Conservation (phyloP, 208 protist genomes). For the Trypanosoma caninum region DNA sequence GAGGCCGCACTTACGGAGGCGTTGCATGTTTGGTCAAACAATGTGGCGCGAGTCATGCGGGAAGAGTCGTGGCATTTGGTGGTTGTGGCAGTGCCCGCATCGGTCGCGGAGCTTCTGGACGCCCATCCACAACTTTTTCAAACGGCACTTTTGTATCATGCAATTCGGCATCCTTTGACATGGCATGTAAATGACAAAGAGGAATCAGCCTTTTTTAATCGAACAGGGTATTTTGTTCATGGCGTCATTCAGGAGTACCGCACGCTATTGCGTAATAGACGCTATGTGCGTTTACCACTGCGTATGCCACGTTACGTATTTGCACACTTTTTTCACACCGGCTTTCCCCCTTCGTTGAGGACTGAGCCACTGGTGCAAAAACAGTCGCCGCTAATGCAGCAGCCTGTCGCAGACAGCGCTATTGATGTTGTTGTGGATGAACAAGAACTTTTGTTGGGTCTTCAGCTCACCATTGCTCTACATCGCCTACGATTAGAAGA, state of each 20-base stretch:
- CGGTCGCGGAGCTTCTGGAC: conserved; percentile 36
- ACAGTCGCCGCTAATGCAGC: neutral
- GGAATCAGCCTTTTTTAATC: neutral
- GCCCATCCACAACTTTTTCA: conserved; percentile 18
- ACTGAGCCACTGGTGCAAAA: neutral
- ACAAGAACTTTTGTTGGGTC: conserved; percentile 16
- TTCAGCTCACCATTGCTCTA: conserved; percentile 24
- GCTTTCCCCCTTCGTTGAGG: conserved; percentile 9
- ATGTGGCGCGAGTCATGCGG: conserved; percentile 20
- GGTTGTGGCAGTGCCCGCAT: conserved; percentile 35
- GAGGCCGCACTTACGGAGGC: conserved; percentile 12
- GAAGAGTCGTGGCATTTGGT: conserved; percentile 25
- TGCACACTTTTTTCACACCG: conserved; percentile 35
- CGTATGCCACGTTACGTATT: conserved; percentile 43
- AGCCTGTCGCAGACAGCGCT: neutral
- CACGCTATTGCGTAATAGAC: conserved; percentile 21
- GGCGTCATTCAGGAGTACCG: conserved; percentile 22
- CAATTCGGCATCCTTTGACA: conserved; percentile 26
- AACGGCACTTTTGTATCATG: conserved; percentile 37
- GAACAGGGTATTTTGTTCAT: conserved; percentile 8
- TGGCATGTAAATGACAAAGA: conserved; percentile 14
- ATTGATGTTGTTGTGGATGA: conserved; percentile 1
- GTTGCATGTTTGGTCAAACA: conserved; percentile 9
- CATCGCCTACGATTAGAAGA: conserved; percentile 17
- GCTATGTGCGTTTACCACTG: conserved; percentile 42